Conservation (phyloP, 2,329 filamentous ascomycete genomes). For the Chalaropsis ovoidea region DNA sequence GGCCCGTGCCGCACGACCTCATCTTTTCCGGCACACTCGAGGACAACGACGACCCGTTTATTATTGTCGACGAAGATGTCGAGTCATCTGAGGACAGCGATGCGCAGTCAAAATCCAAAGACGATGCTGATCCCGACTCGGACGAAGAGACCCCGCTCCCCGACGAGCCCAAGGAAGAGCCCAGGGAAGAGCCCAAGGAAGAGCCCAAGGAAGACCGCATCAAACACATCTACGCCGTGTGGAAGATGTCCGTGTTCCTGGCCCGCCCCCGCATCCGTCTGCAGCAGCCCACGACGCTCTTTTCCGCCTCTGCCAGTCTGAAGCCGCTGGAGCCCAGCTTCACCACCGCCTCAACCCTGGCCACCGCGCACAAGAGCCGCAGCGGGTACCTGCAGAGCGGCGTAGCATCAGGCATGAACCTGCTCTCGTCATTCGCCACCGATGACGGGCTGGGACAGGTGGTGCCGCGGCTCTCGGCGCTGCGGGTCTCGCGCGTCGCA, state of each 20-base stretch:
- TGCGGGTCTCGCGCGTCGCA: constrained; percentile 63
- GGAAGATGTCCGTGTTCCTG: constrained; percentile 52
- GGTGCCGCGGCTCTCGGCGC: constrained; percentile 58
- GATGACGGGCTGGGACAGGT: constrained; percentile 54
- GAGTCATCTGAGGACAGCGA: constrained; percentile 29
- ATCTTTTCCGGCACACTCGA: constrained; percentile 49
- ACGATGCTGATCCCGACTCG: constrained; percentile 25
- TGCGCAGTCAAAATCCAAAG: neutral
- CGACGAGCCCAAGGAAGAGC: constrained; percentile 26
- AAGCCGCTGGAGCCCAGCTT: constrained; percentile 36
- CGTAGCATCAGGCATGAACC: constrained; percentile 59
- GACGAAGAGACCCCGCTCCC: constrained; percentile 25
- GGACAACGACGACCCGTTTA: constrained; percentile 42
- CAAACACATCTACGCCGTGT: constrained; percentile 45
- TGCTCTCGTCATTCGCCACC: constrained; percentile 61
- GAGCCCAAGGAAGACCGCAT: constrained; percentile 22
- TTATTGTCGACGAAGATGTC: constrained; percentile 40
- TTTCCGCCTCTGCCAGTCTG: constrained; percentile 52
- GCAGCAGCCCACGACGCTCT: constrained; percentile 55
- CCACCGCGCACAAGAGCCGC: constrained; percentile 24
- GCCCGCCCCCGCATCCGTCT: constrained; percentile 53
- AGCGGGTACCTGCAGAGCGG: constrained; percentile 55
- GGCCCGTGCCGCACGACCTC: constrained; percentile 42
- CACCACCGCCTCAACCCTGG: constrained; percentile 12
- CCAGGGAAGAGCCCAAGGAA: too few relatives aligned